These are phyloP conservation scores for Tylopilus sp. DNA, from an alignment of 768 basidiomycete genomes.

Conservation along the genomic window DNA sequence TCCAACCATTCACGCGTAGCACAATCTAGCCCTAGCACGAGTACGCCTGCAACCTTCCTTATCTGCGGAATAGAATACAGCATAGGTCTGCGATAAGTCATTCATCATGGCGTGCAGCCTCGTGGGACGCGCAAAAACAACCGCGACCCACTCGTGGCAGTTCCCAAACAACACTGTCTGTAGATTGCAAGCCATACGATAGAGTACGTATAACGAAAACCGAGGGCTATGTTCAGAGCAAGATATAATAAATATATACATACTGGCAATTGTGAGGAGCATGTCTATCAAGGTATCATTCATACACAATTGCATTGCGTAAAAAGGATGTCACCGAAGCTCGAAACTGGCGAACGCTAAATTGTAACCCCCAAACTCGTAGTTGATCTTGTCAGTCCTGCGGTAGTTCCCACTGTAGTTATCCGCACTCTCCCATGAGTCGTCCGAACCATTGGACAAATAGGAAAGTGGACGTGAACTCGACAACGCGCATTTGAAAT, in stretches of 20 bases:
- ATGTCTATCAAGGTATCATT: slow-evolving; percentile 23
- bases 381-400: slow-evolving; percentile 95
- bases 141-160: neutral
- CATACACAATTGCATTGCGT: slow-evolving; percentile 10
- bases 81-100: no score
- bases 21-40: no score
- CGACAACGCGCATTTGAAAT: slow-evolving; percentile 65
- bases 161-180: slow-evolving; percentile 14
- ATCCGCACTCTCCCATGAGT: slow-evolving; percentile 13
- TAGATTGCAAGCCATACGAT: slow-evolving; percentile 17
- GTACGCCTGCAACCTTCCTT: no score
- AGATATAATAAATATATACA: slow-evolving; percentile 17
- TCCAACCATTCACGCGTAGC: no score
- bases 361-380: slow-evolving; percentile 93
- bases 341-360: slow-evolving; percentile 89
- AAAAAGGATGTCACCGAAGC: slow-evolving; percentile 32
- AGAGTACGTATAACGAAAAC: slow-evolving; percentile 15
- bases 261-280: slow-evolving; percentile 8
- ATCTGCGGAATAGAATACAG: no score
- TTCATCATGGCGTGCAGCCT: slow-evolving; percentile 7
- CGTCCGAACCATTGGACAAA: slow-evolving; percentile 20
- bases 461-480: slow-evolving; percentile 21
- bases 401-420: slow-evolving; percentile 47
- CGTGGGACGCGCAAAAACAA: neutral
- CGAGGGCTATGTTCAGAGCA: slow-evolving; percentile 3